Evolutionary conservation across 768 basidiomycete genomes (phyloP), one percentile per base, ranked within the genome.

Genomic region (Boletus edulis): DNA sequence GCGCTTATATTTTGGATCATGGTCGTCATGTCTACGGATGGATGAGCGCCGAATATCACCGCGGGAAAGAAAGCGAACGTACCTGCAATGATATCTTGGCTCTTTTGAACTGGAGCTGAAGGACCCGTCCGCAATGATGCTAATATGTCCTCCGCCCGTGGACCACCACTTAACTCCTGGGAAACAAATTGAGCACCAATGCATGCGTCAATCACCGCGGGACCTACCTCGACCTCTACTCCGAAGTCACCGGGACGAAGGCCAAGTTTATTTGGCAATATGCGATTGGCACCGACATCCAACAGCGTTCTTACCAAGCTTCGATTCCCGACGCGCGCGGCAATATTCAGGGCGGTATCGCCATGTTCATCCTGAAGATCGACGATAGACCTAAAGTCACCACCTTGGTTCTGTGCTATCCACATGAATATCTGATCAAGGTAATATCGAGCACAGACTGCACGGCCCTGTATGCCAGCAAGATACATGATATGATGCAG

Each of bases 361-460:
- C 96, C 97, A 68, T 98, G 88, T 61, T 91, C 85, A 66, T 99
- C 97, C 71, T 93, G 91, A 40, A 96, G 75, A 70, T 98, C 93
- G 12, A 98, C 86, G 48, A 98, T 72, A 5, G 83, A 85, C 62
- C 79, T 78, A 66, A 92, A 94, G 61, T 88, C 85, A 2, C 86
- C 89, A 9, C 79, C 81, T 62, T 93, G 84, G 56, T 86, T 76
- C 53, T 87, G 81, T 17, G 86, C 92, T 61, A 98, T 83, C 85
- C 86, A 93, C 58, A 86, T 79, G 62, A 98, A 85, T 49, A 98
- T 83, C 63, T 87, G 85, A 60, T 95, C 92, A 52, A 98, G 82
- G 69, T 98, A 98, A 72, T 95, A 94, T 47, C 91, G 78, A 11
- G 97, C 95, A 18, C 85, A 81, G 3, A 82, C 74, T 0, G 90